Percentiles rank a stretch among this genome's conserved stretches.
Conservation (phyloP, 1,284 basidiomycete genomes). For the Lentinula novae-zelandiae region DNA sequence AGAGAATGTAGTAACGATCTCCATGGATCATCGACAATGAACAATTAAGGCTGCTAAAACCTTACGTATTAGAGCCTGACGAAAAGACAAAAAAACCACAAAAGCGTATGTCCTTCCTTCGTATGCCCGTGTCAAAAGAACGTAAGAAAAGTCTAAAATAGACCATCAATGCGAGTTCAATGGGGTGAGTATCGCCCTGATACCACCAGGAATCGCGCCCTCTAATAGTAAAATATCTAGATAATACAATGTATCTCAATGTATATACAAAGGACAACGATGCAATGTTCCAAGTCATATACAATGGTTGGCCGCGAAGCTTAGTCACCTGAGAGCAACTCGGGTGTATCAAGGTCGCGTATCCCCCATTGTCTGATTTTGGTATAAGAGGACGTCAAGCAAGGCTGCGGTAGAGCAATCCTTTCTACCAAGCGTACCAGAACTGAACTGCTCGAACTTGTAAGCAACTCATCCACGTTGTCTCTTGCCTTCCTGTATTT, state of each 20-base stretch:
- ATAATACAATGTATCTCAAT: background rate
- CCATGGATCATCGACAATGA: no score
- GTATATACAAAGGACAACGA: background rate
- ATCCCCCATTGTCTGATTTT: background rate
- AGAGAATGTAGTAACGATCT: no score
- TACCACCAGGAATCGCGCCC: no score
- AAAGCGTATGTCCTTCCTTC: no score
- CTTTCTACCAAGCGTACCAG: background rate
- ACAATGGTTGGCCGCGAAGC: background rate
- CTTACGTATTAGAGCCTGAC: no score
- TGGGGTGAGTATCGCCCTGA: no score
- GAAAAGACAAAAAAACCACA: no score
- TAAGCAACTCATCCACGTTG: background rate
- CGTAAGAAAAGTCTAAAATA: no score
- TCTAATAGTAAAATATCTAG: background rate
- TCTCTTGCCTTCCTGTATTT: background rate
- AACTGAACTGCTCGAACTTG: background rate
- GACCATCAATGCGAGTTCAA: no score
- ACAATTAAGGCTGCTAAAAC: no score
- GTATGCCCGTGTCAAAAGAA: no score
- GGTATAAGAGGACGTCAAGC: background rate
- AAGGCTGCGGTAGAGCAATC: background rate
- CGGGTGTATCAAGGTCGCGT: background rate
- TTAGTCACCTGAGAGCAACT: background rate
- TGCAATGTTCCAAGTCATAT: background rate